Evolutionary conservation across 768 basidiomycete species (phyloP), one percentile per base, ranked within the genome.

Genomic region (Galerina marginata): DNA sequence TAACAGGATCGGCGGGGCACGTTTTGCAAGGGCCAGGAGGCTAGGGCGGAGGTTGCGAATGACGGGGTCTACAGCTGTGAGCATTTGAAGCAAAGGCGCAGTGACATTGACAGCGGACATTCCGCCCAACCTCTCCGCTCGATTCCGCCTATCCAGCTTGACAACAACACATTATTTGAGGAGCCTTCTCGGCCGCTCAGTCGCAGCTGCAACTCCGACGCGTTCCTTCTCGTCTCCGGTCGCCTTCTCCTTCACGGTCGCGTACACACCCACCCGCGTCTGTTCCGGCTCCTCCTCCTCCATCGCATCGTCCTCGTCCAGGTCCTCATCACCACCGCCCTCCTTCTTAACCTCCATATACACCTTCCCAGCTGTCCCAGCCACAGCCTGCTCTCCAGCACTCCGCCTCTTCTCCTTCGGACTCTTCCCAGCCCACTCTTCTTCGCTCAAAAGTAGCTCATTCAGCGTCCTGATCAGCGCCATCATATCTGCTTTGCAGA

Each of bases 11-110:
- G n/a, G 69, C 2, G 91, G 92, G 9, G 90, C 90, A 6, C 90
- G 83, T 69, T 92, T 91, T 57, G 89, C 88, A 37, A 93, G 78
- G 1, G 91, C 90, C 26, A 93, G 80, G 29, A 93, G 77, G 69
- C 91, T 92, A 63, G 92, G 76, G 40, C 91, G 82, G 50, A 92
- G 75, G 54, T 86, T 82, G 55, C 83, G 81, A 66, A 87, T 49
- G 15, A 77, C 64, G 2, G 82, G 77, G 57, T 88, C 84, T 68
- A 89, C 88, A 25, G 55, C n/a, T 14, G 53, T 46, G 14, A 6
- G 12, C 4, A 36, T 43, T 40, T 20, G 6, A 36, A 39, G 23
- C 20, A 36, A 11, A n/a, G 16, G 12, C 49, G 56, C 45, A 39
- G 45, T 29, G 38, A 37, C 36, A 15, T 16, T 53, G 39, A 43